Evolutionary conservation across 495 filamentous ascomycete genomes (phyloP), one percentile per base, ranked within the genome.

Genomic region (Penicillium bialowiezense): DNA sequence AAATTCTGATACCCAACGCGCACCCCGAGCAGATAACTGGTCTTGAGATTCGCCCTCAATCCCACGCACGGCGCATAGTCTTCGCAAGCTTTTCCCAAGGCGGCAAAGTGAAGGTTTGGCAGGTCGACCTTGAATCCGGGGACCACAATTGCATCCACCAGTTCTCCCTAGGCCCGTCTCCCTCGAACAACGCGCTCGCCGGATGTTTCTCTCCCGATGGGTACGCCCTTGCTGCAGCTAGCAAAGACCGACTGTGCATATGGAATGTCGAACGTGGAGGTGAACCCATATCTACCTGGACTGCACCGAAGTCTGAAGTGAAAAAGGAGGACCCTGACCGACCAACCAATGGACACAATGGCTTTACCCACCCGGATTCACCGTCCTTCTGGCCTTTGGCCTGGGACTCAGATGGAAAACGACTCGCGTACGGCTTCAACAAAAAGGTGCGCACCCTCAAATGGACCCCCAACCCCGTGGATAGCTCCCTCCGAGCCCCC

Each of bases 371-470:
- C 3, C 46, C 59, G 1, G 51, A 62, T 24, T 10, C 29, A 8
- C 29, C 7, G 12, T 56, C 54, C 4, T 63, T 69, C 53, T 78
- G 83, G 33, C 83, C 80, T 48, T 60, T 92, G 15, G 78, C 80
- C 38, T 95, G 89, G 89, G 87, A 92, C 68, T 74, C 77, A 0
- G 80, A 89, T 62, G 86, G 88, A 2, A 82, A 85, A 55, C 84
- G 81, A 59, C 73, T 95, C 48, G 87, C 85, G 1, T 88, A 86
- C 60, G 85, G 87, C 14, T 75, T 83, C 19, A 83, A 82, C 48
- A 84, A 80, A 52, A 74, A 83, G 71, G 89, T 91, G 75, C 56
- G 82, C 60, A 21, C 17, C 15, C 56, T 36, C 26, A 5, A 23
- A 17, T 35, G 7, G 4, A 34, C 35, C 14, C 12, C 43, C 20